phyloP scores from a whole-genome alignment of 768 basidiomycete species.

The Lentinus tigrinus region DNA sequence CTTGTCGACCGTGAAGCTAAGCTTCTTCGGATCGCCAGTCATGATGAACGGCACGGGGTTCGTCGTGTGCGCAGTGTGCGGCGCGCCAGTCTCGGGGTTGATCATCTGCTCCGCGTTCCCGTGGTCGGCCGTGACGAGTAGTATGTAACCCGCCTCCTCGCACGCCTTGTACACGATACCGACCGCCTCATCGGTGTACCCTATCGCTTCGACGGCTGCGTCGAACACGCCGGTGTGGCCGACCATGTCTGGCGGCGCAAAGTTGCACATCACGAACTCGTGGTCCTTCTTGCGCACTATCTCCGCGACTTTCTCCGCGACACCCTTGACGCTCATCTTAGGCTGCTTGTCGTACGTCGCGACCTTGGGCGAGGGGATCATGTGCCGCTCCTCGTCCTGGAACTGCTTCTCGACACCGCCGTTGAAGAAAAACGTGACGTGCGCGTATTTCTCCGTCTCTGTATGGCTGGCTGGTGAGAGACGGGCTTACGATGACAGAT shows the following conservation, averaged over 20 bases:
- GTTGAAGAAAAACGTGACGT: conserved; percentile 98
- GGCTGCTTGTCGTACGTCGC: conserved; percentile 93
- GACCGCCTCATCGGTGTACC: conserved; percentile 87
- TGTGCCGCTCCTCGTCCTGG: conserved; percentile 72
- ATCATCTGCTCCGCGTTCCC: conserved; percentile 96
- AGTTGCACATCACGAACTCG: conserved; percentile 97
- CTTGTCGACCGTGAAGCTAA: conserved; percentile 52
- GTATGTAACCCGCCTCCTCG: conserved; percentile 79
- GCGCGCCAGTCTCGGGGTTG: conserved; percentile 77
- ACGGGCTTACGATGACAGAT: no score
- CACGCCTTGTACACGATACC: conserved; percentile 86
- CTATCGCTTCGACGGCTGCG: conserved; percentile 86
- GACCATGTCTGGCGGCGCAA: conserved; percentile 97
- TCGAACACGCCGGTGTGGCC: conserved; percentile 93
- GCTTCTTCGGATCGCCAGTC: conserved; percentile 58
- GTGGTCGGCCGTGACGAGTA: conserved; percentile 90
- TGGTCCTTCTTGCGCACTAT: conserved; percentile 66
- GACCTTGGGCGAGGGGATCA: conserved; percentile 92
- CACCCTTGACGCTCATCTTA: conserved; percentile 83
- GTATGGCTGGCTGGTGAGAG: not conserved
- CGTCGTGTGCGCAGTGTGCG: conserved; percentile 90
- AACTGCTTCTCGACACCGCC: conserved; percentile 95
- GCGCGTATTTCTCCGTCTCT: conserved; percentile 98
- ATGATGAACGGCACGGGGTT: conserved; percentile 92
- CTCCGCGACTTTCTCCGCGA: conserved; percentile 92